These are phyloP conservation scores for Lagenaria siceraria DNA, from an alignment of 306 rosid genomes.

Conservation along the genomic window DNA sequence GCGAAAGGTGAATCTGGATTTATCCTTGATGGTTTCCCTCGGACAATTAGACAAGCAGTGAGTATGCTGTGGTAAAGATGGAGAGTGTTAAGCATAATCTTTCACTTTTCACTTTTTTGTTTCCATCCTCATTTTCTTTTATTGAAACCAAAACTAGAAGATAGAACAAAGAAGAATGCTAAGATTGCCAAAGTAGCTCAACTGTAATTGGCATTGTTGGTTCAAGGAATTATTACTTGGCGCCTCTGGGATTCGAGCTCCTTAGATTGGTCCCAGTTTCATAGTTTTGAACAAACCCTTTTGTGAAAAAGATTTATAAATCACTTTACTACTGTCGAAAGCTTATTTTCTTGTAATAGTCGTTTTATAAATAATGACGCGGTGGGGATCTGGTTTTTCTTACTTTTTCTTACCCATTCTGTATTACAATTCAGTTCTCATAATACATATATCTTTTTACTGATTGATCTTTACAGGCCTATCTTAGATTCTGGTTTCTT, in stretches of 20 bases:
- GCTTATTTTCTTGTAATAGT: neutral
- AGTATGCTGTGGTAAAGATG: conserved; percentile 17
- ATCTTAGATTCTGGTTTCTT: neutral
- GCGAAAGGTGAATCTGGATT: conserved; percentile 70
- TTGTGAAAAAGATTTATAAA: neutral
- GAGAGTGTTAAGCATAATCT: neutral
- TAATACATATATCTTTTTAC: neutral
- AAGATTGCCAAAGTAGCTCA: neutral
- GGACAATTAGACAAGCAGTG: conserved; percentile 87
- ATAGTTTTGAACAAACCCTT: neutral
- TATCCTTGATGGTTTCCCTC: conserved; percentile 98
- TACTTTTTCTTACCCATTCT: neutral
- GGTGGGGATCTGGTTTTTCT: neutral
- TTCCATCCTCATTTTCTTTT: neutral
- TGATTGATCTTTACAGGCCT: neutral
- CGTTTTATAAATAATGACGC: neutral
- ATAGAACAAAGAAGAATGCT: neutral
- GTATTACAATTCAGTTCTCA: neutral
- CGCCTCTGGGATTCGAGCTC: neutral
- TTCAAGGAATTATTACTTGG: neutral
- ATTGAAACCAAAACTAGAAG: neutral
- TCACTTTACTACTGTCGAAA: neutral
- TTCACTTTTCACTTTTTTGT: neutral
- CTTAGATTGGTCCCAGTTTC: neutral
- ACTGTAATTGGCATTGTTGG: neutral